Percentiles rank a stretch among this genome's conserved stretches.
Evolutionary conservation across 2,329 filamentous ascomycete genomes (phyloP).

Genomic region (Corynespora cassiicola): DNA sequence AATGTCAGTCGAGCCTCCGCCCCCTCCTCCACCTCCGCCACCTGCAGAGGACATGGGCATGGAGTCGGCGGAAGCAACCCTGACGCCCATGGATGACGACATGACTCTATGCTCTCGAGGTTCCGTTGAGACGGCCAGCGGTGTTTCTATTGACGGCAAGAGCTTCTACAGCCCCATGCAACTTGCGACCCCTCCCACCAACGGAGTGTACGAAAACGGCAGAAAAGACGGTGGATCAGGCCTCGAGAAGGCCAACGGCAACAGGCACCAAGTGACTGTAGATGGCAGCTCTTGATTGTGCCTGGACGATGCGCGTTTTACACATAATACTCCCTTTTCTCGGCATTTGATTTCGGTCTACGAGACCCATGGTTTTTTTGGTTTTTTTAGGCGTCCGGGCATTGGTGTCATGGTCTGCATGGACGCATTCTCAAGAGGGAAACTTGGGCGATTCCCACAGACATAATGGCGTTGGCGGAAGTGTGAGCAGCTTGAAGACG

Average conservation of each 20-base stretch:
- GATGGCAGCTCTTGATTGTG: background rate
- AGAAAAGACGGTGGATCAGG: constrained; percentile 1
- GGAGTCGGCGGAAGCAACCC: constrained; percentile 28
- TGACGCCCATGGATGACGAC: constrained; percentile 35
- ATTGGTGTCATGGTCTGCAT: no score
- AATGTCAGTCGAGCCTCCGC: constrained; percentile 47
- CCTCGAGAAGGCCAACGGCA: constrained; percentile 4
- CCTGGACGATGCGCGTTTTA: background rate
- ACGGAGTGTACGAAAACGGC: constrained; percentile 34
- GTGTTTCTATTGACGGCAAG: background rate
- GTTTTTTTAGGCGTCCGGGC: no score
- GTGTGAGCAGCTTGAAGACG: no score
- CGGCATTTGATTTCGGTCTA: no score
- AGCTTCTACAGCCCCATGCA: constrained; percentile 52
- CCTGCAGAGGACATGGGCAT: constrained; percentile 35
- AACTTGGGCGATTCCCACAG: no score
- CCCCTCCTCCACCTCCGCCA: constrained; percentile 49
- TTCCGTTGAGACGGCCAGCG: constrained; percentile 1
- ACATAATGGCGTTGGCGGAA: no score
- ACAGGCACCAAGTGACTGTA: constrained; percentile 1
- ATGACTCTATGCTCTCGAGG: constrained; percentile 15
- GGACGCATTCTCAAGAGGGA: no score
- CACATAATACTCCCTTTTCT: no score
- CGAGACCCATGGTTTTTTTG: no score
- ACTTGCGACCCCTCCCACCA: constrained; percentile 52